Base-by-base conservation (phyloP, 768 basidiomycete genomes). In the Porphyrellus cyaneotinctus region DNA sequence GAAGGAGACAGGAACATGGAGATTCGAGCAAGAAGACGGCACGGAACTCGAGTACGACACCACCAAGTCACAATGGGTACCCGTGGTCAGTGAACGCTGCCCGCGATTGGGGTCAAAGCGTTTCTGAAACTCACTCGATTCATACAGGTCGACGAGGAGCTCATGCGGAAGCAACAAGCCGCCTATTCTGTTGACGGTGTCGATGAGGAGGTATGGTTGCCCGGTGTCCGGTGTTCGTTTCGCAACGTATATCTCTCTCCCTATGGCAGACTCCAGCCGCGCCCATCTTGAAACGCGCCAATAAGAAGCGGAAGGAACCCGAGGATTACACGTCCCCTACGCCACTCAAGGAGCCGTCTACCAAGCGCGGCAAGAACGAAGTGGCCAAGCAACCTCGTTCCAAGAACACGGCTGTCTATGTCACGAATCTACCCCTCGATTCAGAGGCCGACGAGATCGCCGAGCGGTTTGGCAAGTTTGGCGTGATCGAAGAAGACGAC, bases 151-250 rank as follows among this genome's bases (percentile, higher is more conserved):
- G 90, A 93, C 58, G 92, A 95, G 57, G 91, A 95, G 48, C 74
- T 91, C 13, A 59, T 95, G 52, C 85, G 84, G 65, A 85, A 84
- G 22, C 95, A 99, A 67, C 97, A 98, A 74, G 94, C 92, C 1
- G 95, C 93, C 2, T 99, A 99, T 70, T 87, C 92, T 0, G 77
- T 99, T 2, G 78, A 76, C 14, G 97, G 95, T 11, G 94, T 99
- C 22, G 95, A 99, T 66, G 97, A 98, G 76, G 81, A 85, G 74
- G 95, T 91, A 68, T 66, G 84, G 71, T 52, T 58, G 52, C 56
- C 46, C 42, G 51, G 55, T 55, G 51, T 51, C 49, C 44, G 45
- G 32, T 33, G 60, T 57, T 53, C 61, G 51, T 59, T 56, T 64
- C 54, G 44, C 57, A 48, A 47, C 62, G 43, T 59, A 62, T 57